Base-by-base conservation (phyloP, 2,329 filamentous ascomycete genomes). In the Sarocladium oryzae region DNA sequence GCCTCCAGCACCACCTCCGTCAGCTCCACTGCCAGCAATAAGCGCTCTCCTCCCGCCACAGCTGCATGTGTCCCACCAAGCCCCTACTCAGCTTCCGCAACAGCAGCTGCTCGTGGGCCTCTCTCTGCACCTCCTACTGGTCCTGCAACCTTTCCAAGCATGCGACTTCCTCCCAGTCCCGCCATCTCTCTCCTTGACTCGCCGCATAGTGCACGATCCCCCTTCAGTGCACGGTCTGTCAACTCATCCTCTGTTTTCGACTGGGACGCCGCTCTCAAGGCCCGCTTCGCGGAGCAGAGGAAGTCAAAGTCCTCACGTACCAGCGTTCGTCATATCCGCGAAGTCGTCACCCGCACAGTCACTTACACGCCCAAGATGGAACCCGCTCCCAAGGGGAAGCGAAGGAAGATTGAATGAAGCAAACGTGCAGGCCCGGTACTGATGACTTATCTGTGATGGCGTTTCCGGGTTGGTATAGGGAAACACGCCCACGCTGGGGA, bases 301-400 rank as follows among this genome's bases (percentile, higher is more conserved):
- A 73, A 76, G 59, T 78, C 76, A 56, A 79, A 80, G 63, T 63
- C 76, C 15, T 73, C 79, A 36, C 78, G 77, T 57, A 82, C 83
- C 28, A 84, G 76, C 59, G 75, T 84, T 52, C 80, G 84, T 54
- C 78, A 86, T 63, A 89, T 96, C 53, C 78, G 89, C 51, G 90
- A 96, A 67, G 89, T 96, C 4, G 88, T 96, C 50, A 96, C 91
- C n/a, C 81, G 90, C 59, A 96, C 90, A 15, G 88, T 96, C 54
- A 96, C 89, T 36, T 96, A 95, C 69, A 95, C 88, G 65, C 86
- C 83, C 55, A 77, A 85, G 57, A 88, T 97, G 72, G 88, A 90
- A 57, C 88, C 91, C 21, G 89, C 91, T 33, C 92, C 90, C 7
- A 91, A 91, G 68, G 91, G 91, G 57, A 97, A 96, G 79, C 83